Evolutionary conservation across 2,329 filamentous ascomycete species (phyloP), one percentile per base, ranked within the genome.

Genomic region (Microcyclosporella mali): DNA sequence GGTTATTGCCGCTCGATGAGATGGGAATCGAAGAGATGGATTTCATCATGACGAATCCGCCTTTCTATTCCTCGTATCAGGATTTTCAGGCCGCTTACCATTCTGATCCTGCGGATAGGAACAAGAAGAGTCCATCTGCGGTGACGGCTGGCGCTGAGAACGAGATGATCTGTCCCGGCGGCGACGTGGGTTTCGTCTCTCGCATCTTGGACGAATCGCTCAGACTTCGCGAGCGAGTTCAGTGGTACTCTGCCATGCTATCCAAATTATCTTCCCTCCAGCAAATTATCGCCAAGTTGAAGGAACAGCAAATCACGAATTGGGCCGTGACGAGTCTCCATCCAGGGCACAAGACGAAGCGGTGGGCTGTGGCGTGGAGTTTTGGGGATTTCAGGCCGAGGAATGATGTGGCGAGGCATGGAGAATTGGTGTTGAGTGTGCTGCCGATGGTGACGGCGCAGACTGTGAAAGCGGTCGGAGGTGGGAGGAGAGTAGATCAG

Each of bases 41-140:
- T 60, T 95, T 97, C 61, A 81, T 79, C 45, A 94, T 97, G 81
- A 90, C 84, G 51, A 98, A 98, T 54, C 92, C 92, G 0, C 92
- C 92, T 0, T 98, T 98, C 67, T 97, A 95, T 69, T 65, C 72
- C n/a, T 88, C 85, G 0, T 68, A 75, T 2, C 66, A 73, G 4
- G 88, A 94, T 38, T 77, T 95, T 65, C 53, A 74, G 2, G 66
- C 70, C 3, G 83, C 82, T 1, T 60, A 67, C 19, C 63, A 73
- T 29, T n/a, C 31, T 14, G 21, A 34, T 17, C 0, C 78, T 78
- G 43, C 35, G 12, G 29, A 27, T 27, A 25, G 14, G 16, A 28
- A 28, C 17, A 33, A 28, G 17, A 33, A 3, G 34, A 40, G n/a
- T 21, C 46, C 54, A 15, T 55, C 53, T 10, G 84, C 85, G 0